Evolutionary conservation across 495 filamentous ascomycete species (phyloP).

Genomic region (Podospora sp.): DNA sequence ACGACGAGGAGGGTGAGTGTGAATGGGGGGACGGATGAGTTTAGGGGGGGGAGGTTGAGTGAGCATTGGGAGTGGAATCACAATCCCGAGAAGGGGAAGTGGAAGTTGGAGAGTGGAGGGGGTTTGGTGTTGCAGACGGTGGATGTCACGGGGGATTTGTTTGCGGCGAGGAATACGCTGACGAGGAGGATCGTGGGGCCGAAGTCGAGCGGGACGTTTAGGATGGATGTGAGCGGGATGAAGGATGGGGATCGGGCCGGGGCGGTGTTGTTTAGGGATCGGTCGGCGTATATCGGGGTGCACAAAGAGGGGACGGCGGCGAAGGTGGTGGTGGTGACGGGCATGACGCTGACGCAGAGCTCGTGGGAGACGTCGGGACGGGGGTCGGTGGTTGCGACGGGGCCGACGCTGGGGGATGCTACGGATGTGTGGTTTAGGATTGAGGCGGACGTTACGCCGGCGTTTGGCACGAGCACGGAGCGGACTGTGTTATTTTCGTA

Average conservation of each 20-base stretch:
- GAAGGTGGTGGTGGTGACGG: conserved; percentile 34
- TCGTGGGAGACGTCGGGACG: conserved; percentile 47
- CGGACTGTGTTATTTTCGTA: conserved; percentile 51
- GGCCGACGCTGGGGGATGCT: conserved; percentile 26
- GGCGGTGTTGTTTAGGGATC: conserved; percentile 54
- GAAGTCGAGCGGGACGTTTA: conserved; percentile 48
- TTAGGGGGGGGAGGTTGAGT: conserved; percentile 41
- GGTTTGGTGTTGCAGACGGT: conserved; percentile 52
- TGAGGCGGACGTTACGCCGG: conserved; percentile 45
- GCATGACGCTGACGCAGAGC: conserved; percentile 30
- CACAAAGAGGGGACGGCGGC: conserved; percentile 25
- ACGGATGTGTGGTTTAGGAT: conserved; percentile 48
- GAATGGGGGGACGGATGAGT: conserved; percentile 47
- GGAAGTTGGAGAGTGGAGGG: conserved; percentile 14
- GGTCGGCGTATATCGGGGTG: conserved; percentile 56
- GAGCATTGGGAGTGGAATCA: conserved; percentile 66
- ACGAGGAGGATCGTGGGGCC: conserved; percentile 57
- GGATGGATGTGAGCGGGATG: conserved; percentile 51
- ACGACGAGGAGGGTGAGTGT: conserved; percentile 24
- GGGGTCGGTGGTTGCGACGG: conserved; percentile 42
- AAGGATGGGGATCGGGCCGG: conserved; percentile 55
- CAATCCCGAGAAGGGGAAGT: conserved; percentile 54
- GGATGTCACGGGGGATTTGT: conserved; percentile 56
- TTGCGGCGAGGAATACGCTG: conserved; percentile 57
- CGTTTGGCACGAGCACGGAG: conserved; percentile 31